A percentile compares a stretch with the other conserved stretches of the same genome.
Conservation (phyloP, 2,329 filamentous ascomycete genomes). For the Lachnellula arida region DNA sequence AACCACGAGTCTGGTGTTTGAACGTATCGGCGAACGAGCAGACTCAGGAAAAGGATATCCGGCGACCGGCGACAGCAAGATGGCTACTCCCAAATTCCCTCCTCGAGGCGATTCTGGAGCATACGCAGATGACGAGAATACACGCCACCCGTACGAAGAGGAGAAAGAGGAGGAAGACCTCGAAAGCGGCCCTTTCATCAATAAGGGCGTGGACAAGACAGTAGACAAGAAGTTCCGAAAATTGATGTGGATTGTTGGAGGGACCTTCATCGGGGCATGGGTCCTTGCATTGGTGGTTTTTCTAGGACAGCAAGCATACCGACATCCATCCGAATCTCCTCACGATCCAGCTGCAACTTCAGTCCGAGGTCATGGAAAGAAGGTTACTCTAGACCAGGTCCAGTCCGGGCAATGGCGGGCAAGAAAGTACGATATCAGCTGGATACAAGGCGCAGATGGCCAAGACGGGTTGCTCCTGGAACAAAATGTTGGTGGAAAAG, state of each 20-base stretch:
- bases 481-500: conserved; percentile 56
- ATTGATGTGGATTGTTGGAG: conserved; percentile 49
- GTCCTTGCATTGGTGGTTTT: conserved; percentile 62
- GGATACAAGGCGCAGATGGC: conserved; percentile 69
- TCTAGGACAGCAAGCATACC: conserved; percentile 60
- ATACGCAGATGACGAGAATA: conserved; percentile 28
- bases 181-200: conserved; percentile 39
- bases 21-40: conserved; percentile 59
- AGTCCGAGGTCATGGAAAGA: conserved; percentile 61
- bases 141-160: conserved; percentile 18
- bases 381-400: conserved; percentile 69
- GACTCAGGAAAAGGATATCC: conserved; percentile 16
- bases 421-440: conserved; percentile 62
- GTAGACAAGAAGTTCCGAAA: conserved; percentile 64
- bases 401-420: conserved; percentile 61
- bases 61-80: conserved; percentile 19
- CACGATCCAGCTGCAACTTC: conserved; percentile 65
- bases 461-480: conserved; percentile 85
- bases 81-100: conserved; percentile 27
- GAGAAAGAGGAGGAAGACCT: conserved; percentile 40
- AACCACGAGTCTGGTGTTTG: conserved; percentile 77
- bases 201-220: conserved; percentile 38
- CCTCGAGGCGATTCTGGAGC: conserved; percentile 21
- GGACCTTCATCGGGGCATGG: conserved; percentile 63
- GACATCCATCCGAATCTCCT: conserved; percentile 56